Percentiles rank a stretch among this genome's conserved stretches.
Evolutionary conservation across 1,284 basidiomycete species (phyloP).

Genomic region (Tremellales sp.): DNA sequence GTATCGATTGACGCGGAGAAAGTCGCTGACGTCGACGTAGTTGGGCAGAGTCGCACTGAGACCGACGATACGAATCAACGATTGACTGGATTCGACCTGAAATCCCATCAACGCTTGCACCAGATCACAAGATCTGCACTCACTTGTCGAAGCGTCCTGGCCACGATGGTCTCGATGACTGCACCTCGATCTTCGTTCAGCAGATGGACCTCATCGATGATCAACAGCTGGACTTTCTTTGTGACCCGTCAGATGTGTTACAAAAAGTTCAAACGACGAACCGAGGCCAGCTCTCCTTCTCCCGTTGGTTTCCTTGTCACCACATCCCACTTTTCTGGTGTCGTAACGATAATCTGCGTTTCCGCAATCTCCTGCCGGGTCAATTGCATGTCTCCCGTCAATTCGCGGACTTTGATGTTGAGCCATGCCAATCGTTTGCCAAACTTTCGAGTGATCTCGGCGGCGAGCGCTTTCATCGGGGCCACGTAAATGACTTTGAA

Average conservation of each 20-base stretch:
- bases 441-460: constrained; percentile 92
- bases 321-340: constrained; percentile 99
- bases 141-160: constrained; percentile 86
- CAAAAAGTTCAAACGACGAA: constrained; percentile 46
- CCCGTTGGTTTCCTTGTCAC: constrained; percentile 96
- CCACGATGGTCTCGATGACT: constrained; percentile 98
- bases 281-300: constrained; percentile 89
- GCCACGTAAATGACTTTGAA: constrained; percentile 99
- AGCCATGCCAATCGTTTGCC: constrained; percentile 88
- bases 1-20: constrained; percentile 84
- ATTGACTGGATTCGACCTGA: constrained; percentile 93
- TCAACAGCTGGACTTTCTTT: constrained; percentile 87
- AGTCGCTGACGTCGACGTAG: constrained; percentile 95
- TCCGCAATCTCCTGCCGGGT: constrained; percentile 89
- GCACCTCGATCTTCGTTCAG: constrained; percentile 97
- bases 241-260: constrained; percentile 4
- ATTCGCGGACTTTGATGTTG: constrained; percentile 78
- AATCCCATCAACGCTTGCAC: background rate
- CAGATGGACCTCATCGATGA: constrained; percentile 97
- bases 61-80: constrained; percentile 95
- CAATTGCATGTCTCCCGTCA: constrained; percentile 99
- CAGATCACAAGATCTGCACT: constrained; percentile 7
- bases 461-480: constrained; percentile 97
- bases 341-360: constrained; percentile 98
- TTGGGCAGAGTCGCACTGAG: constrained; percentile 98